Conservation (phyloP, 2,329 filamentous ascomycete genomes). For the Furcasterigmium furcatum region DNA sequence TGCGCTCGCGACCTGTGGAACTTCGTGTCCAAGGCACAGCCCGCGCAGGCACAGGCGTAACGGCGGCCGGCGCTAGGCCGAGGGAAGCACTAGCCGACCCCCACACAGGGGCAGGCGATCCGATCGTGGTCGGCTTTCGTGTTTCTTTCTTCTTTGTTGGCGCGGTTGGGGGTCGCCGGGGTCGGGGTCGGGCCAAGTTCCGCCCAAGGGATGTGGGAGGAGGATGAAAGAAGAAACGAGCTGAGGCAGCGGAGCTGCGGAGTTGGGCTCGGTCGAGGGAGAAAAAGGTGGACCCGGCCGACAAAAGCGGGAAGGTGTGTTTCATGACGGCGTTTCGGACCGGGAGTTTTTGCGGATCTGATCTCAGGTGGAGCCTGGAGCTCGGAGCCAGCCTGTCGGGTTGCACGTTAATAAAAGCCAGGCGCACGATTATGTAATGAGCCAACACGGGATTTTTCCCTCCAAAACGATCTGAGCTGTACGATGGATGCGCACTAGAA, state of each 20-base stretch:
- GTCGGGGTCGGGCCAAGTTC: no score
- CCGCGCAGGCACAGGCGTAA: background rate
- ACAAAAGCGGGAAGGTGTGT: no score
- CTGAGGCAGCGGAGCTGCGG: no score
- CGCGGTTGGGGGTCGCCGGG: background rate
- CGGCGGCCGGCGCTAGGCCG: background rate
- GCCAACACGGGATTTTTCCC: background rate
- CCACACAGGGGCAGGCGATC: background rate
- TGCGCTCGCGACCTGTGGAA: conserved; percentile 29
- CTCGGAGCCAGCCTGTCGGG: no score
- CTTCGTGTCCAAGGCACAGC: conserved; percentile 17
- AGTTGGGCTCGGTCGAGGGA: no score
- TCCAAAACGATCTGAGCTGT: no score
- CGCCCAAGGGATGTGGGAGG: conserved; percentile 2
- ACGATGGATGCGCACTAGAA: no score
- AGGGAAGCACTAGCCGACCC: background rate
- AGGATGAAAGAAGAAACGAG: background rate
- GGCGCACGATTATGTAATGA: background rate
- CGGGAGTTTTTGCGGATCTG: background rate
- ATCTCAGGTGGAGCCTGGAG: no score
- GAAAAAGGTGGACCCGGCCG: no score
- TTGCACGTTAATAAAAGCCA: no score
- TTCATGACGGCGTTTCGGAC: background rate
- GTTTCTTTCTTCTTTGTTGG: background rate
- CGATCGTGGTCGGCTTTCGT: background rate